Evolutionary conservation across 352 stramenopile genomes (phyloP).

Genomic region (Pythium dissimile): DNA sequence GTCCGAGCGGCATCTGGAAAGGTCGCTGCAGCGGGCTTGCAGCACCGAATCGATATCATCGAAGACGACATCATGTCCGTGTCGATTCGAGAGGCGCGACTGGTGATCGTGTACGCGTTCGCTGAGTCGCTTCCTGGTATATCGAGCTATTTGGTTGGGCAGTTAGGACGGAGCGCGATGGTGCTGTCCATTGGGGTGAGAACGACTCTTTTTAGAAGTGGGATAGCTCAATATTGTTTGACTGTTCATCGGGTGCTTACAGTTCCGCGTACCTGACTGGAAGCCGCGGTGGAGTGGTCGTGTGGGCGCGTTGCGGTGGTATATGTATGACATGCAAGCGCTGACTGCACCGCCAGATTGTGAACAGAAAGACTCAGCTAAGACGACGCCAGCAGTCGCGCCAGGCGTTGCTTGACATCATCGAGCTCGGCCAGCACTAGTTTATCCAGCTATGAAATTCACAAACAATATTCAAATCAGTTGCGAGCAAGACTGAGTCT

Average conservation of each 20-base stretch:
- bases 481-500: not conserved
- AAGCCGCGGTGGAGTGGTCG: constrained; percentile 48
- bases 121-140: constrained; percentile 69
- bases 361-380: not conserved
- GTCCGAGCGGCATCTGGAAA: constrained; percentile 32
- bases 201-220: no score
- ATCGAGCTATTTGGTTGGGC: constrained; percentile 37
- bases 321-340: constrained; percentile 58
- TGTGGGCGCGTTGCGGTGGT: constrained; percentile 60
- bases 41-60: constrained; percentile 42
- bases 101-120: constrained; percentile 87
- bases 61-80: constrained; percentile 54
- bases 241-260: not conserved
- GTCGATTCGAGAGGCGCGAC: constrained; percentile 40
- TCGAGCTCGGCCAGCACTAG: constrained; percentile 61
- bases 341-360: not conserved
- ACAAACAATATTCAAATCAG: not conserved
- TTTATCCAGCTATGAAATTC: constrained; percentile 61
- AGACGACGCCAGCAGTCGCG: constrained; percentile 32
- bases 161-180: constrained; percentile 35
- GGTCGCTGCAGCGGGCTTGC: constrained; percentile 24
- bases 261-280: constrained; percentile 81
- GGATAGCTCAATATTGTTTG: no score
- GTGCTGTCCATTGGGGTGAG: constrained; percentile 81
- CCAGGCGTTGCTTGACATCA: constrained; percentile 61